Evolutionary conservation across 371 early-diverging fungal species (phyloP).

Genomic region (Thermomucor indicae-seudaticae): DNA sequence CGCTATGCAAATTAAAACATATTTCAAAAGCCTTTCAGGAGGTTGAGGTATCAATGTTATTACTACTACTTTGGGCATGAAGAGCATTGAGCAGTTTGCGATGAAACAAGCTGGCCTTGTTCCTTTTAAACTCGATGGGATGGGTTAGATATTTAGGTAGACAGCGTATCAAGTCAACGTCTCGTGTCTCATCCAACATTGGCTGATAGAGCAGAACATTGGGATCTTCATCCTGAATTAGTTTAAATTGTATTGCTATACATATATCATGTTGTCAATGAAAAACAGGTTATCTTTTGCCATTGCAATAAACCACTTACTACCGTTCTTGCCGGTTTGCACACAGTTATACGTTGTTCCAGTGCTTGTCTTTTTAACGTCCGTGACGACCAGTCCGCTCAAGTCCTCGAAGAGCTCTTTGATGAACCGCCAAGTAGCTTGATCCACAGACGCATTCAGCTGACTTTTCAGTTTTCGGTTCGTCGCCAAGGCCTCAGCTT

Average conservation of each 20-base stretch:
- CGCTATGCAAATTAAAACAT: too few species aligned
- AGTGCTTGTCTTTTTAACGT: slow-evolving; percentile 7
- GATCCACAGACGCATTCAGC: too few species aligned
- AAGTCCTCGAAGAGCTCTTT: slow-evolving; percentile 13
- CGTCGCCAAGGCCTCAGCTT: not conserved
- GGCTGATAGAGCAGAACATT: slow-evolving; percentile 14
- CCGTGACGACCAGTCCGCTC: slow-evolving; percentile 10
- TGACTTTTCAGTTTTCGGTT: not conserved
- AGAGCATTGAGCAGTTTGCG: slow-evolving; percentile 8
- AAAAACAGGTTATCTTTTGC: not conserved
- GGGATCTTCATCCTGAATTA: slow-evolving; percentile 3
- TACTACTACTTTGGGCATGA: too few species aligned
- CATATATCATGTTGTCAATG: not conserved
- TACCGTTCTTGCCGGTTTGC: slow-evolving; percentile 16
- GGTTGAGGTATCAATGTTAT: too few species aligned
- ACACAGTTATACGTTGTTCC: slow-evolving; percentile 14
- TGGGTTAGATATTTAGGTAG: slow-evolving; percentile 11
- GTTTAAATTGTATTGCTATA: slow-evolving; percentile 19
- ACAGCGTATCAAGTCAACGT: slow-evolving; percentile 7
- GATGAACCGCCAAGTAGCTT: not conserved
- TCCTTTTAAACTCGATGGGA: slow-evolving; percentile 11
- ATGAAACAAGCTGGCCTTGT: slow-evolving; percentile 11
- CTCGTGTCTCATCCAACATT: slow-evolving; percentile 11
- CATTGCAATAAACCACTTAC: slow-evolving; percentile 5
- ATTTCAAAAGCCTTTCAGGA: too few species aligned